Percentiles rank a stretch among this genome's conserved stretches.
Evolutionary conservation across 768 basidiomycete species (phyloP).

Genomic region (Rhodosporidiobolus odoratus): DNA sequence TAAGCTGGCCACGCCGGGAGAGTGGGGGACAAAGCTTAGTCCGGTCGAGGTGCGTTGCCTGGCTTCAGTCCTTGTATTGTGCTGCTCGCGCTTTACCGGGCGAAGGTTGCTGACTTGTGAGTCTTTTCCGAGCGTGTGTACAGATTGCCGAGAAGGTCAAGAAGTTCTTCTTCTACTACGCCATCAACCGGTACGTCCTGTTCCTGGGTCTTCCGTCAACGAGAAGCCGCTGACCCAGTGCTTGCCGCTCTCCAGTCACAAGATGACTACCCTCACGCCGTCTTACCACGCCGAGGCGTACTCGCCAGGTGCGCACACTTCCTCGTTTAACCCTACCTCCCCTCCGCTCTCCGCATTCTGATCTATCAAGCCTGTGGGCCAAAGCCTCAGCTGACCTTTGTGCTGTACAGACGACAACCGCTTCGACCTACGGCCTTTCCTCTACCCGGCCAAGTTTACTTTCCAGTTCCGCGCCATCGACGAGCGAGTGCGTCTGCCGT

Average conservation of each 20-base stretch:
- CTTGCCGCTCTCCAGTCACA: conserved; percentile 54
- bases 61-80: background rate
- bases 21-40: conserved; percentile 83
- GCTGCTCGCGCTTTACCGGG: background rate
- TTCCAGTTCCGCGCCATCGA: conserved; percentile 98
- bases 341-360: background rate
- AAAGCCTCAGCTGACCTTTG: too few species aligned
- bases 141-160: conserved; percentile 98
- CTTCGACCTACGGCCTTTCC: conserved; percentile 89
- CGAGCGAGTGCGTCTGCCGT: conserved; percentile 39
- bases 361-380: too few species aligned
- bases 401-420: conserved; percentile 49
- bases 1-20: conserved; percentile 67
- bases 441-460: conserved; percentile 89
- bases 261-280: conserved; percentile 95
- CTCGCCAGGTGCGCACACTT: background rate
- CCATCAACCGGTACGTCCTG: conserved; percentile 62
- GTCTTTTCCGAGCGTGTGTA: background rate
- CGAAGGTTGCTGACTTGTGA: background rate
- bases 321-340: background rate
- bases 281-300: conserved; percentile 77
- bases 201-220: too few species aligned
- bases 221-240: background rate
- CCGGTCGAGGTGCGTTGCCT: conserved; percentile 62
- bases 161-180: conserved; percentile 92